These are phyloP conservation scores for Diaporthe nobilis DNA, from an alignment of 2,329 filamentous ascomycete genomes.

Conservation along the genomic window DNA sequence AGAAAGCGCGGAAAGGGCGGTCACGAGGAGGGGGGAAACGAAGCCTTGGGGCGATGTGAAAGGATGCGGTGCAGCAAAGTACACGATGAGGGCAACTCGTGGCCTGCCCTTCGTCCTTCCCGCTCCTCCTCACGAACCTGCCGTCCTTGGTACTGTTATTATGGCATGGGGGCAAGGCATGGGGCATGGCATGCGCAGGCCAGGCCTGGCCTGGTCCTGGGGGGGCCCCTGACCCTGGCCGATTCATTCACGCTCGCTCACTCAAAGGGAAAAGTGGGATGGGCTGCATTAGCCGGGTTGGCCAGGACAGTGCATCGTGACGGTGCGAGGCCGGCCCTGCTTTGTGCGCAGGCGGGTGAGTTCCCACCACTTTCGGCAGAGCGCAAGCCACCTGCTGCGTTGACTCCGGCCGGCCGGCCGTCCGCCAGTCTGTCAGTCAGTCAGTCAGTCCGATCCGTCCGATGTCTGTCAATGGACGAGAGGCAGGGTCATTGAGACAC, in stretches of 20 bases:
- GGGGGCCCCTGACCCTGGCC: conserved; percentile 3
- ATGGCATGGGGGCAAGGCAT: background rate
- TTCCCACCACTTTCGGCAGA: conserved; percentile 22
- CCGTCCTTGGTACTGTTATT: conserved; percentile 1
- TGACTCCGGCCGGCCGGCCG: conserved; percentile 6
- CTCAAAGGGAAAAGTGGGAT: conserved; percentile 26
- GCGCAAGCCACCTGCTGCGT: conserved; percentile 13
- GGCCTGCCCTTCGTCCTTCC: background rate
- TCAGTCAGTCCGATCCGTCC: background rate
- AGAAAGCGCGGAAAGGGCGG: conserved; percentile 37
- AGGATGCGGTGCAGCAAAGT: conserved; percentile 17
- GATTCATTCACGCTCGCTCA: conserved; percentile 19
- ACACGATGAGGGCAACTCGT: conserved; percentile 10
- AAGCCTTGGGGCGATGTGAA: conserved; percentile 12
- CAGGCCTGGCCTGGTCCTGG: conserved; percentile 6
- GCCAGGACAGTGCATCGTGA: conserved; percentile 25
- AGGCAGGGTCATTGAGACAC: background rate
- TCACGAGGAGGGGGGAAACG: conserved; percentile 35
- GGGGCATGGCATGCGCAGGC: conserved; percentile 4
- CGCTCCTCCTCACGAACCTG: conserved; percentile 22
- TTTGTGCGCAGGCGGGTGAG: conserved; percentile 12
- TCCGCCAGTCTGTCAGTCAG: background rate
- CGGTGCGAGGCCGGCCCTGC: conserved; percentile 25
- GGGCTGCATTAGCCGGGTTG: conserved; percentile 24
- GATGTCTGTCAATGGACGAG: background rate